Conservation (phyloP, 2,329 filamentous ascomycete genomes). For the Exophiala phaeomuriformis region DNA sequence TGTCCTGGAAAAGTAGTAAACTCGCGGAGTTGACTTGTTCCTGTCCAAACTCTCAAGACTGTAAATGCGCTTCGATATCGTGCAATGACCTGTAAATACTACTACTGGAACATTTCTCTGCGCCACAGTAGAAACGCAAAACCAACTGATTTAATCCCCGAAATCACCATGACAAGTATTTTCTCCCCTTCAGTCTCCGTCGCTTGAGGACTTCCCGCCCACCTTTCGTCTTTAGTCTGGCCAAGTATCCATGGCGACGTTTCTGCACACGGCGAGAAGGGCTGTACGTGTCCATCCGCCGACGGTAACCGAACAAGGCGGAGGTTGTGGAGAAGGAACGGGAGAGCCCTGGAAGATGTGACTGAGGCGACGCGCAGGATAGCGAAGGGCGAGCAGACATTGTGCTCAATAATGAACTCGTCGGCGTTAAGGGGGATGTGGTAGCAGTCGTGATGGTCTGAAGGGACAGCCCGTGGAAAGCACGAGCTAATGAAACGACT, state of each 20-base stretch:
- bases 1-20: neutral
- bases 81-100: neutral
- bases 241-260: constrained; percentile 54
- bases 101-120: neutral
- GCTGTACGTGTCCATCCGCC: constrained; percentile 47
- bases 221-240: constrained; percentile 45
- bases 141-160: neutral
- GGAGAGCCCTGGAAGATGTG: neutral
- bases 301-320: constrained; percentile 39
- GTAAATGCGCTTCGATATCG: neutral
- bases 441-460: neutral
- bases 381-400: constrained; percentile 2
- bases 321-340: constrained; percentile 41
- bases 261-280: constrained; percentile 55
- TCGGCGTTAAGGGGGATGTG: constrained; percentile 1
- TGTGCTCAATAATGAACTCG: constrained; percentile 4
- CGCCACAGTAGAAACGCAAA: neutral
- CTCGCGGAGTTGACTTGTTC: neutral
- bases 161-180: constrained; percentile 44
- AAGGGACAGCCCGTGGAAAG: constrained; percentile 18
- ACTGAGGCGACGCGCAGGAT: neutral
- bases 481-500: constrained; percentile 11
- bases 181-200: constrained; percentile 49
- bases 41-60: neutral
- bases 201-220: constrained; percentile 50